phyloP scores from a whole-genome alignment of 2,329 filamentous ascomycete genomes.

The Pestalotiopsis sp. region DNA sequence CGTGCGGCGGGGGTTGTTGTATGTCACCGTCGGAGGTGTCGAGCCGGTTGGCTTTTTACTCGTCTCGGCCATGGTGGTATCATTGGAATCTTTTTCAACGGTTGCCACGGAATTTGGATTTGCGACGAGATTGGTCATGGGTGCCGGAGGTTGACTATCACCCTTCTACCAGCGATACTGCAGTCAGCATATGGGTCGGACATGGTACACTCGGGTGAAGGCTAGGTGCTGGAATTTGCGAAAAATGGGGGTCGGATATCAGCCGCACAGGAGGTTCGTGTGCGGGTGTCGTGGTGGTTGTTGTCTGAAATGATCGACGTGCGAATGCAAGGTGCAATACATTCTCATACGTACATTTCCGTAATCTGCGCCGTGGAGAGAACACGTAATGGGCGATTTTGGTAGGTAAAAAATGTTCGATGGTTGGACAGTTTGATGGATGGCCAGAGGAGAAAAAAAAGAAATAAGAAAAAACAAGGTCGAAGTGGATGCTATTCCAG shows the following conservation, averaged over 20 bases:
- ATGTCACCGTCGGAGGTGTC: slow-evolving; percentile 25
- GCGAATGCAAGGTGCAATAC: not conserved
- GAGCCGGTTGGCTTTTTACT: slow-evolving; percentile 23
- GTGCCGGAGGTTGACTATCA: not conserved
- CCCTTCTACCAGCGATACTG: not conserved
- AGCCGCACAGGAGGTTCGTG: not conserved
- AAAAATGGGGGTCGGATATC: not conserved
- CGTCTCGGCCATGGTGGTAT: slow-evolving; percentile 5
- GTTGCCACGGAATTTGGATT: not conserved
- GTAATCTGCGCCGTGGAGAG: not conserved
- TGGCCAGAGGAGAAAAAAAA: not conserved
- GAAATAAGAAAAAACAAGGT: not conserved
- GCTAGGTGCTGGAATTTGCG: not conserved
- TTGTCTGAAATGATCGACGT: not conserved
- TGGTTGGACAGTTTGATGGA: not conserved
- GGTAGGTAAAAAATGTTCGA: not conserved
- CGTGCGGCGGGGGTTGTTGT: slow-evolving; percentile 38
- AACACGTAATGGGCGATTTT: too few species aligned
- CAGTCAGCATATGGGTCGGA: not conserved
- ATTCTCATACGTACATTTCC: slow-evolving; percentile 11
- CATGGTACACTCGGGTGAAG: not conserved
- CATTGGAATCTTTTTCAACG: not conserved
- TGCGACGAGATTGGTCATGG: not conserved
- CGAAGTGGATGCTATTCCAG: not conserved
- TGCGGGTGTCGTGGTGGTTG: not conserved